These are phyloP conservation scores for Trifolium pratense DNA, from an alignment of 306 rosid species.

Conservation along the genomic window DNA sequence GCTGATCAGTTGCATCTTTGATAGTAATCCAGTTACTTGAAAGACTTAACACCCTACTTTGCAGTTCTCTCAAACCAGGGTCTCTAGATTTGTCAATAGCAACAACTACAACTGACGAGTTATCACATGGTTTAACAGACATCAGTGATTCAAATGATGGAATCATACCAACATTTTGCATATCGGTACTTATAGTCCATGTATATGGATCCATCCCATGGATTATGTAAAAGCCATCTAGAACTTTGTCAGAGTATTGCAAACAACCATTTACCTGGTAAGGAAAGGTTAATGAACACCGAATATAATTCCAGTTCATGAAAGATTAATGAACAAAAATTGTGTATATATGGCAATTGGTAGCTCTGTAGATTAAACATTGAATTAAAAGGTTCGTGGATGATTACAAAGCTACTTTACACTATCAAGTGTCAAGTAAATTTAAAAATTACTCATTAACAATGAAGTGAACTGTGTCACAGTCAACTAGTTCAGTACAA, in stretches of 20 bases:
- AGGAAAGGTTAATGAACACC: conserved; percentile 7
- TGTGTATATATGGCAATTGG: neutral
- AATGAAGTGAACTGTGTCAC: neutral
- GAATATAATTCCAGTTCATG: conserved; percentile 15
- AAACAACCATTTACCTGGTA: conserved; percentile 61
- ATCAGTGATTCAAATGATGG: conserved; percentile 59
- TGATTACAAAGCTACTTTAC: neutral
- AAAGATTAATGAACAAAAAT: neutral
- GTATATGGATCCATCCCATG: conserved; percentile 66
- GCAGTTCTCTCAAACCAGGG: conserved; percentile 55
- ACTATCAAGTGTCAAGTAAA: neutral
- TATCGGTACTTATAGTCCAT: conserved; percentile 59
- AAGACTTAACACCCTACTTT: conserved; percentile 46
- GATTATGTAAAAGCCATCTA: conserved; percentile 60
- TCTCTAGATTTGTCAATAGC: conserved; percentile 57
- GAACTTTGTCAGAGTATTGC: conserved; percentile 54
- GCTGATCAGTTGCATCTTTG: conserved; percentile 46
- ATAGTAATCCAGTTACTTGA: conserved; percentile 45
- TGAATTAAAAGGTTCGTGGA: neutral
- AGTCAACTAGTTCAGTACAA: neutral
- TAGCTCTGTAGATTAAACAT: conserved; percentile 3
- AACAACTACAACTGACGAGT: conserved; percentile 50
- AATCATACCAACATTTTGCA: conserved; percentile 49
- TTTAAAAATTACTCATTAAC: neutral
- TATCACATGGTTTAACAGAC: conserved; percentile 50